Evolutionary conservation across 2,329 filamentous ascomycete species (phyloP), one percentile per base, ranked within the genome.

Genomic region (Colletotrichum destructivum): DNA sequence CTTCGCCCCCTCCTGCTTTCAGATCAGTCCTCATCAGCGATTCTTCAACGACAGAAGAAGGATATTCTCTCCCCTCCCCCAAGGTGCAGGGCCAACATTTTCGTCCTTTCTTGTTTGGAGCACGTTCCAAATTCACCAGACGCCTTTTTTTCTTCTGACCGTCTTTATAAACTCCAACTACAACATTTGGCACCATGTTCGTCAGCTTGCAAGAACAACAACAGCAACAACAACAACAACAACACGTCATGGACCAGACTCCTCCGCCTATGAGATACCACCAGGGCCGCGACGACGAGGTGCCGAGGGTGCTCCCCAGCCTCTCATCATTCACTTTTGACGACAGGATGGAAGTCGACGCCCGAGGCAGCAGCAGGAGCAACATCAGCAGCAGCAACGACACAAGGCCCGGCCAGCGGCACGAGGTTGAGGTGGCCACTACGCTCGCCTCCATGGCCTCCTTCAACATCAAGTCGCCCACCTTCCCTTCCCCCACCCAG

Each of bases 391-490:
- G 4, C 26, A 35, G 16, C 13, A 49, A 69, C 63, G 59, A 66
- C 16, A 31, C 44, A 23, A 73, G 60, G 56, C 71, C 57, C 46
- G 70, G 69, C 31, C 69, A 56, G 44, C 60, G 65, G 31, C 63
- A 63, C 61, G 72, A 73, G 23, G 69, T 69, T 21, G 72, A 73
- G 56, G 64, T 69, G 15, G 69, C 72, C 35, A 72, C 57, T 4
- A 65, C 70, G 18, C 51, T 74, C 15, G 66, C 70, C 62, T 73
- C 72, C 12, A 69, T 73, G 72, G 66, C 70, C 40, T 65, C 70
- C 38, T 73, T 73, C 71, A 73, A 71, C 62, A 44, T 73, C 40
- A 73, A 73, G 51, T 71, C 63, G 21, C 71, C 67, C 23, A 66
- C 62, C 9, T 44, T 71, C 31, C 71, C 67, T 47, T 70, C 69